A percentile compares a stretch with the other conserved stretches of the same genome.
Evolutionary conservation across 1,139 yeast genomes (phyloP).

Genomic region (Insectozyma bohioensis): DNA sequence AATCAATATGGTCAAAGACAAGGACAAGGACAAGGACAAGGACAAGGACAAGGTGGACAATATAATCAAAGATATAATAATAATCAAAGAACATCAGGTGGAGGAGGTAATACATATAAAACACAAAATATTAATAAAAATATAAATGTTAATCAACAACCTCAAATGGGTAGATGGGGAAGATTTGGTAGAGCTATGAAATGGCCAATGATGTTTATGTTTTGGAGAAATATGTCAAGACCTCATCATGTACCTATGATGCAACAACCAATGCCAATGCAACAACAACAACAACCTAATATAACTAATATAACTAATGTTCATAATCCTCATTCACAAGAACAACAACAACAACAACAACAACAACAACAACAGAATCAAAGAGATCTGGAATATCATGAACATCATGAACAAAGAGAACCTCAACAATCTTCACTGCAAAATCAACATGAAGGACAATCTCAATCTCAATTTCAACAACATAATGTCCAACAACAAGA

Average conservation of each 20-base stretch:
- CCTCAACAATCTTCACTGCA: not conserved
- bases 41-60: not conserved
- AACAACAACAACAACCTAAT: too few species aligned
- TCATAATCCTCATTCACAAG: slow-evolving; percentile 10
- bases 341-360: slow-evolving; percentile 1
- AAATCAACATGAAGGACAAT: slow-evolving; percentile 1
- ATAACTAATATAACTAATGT: slow-evolving; percentile 8
- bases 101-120: slow-evolving; percentile 4
- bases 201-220: slow-evolving; percentile 16
- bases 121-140: slow-evolving; percentile 8
- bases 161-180: slow-evolving; percentile 4
- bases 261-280: slow-evolving; percentile 8
- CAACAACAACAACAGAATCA: not conserved
- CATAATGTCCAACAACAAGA: too few species aligned
- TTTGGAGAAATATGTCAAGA: slow-evolving; percentile 11
- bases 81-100: not conserved
- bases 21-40: too few species aligned
- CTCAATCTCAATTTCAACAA: too few species aligned
- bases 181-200: slow-evolving; percentile 10
- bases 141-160: slow-evolving; percentile 10
- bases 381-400: not conserved
- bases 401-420: too few species aligned
- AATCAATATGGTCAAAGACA: not conserved
- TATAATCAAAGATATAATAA: not conserved
- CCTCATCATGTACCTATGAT: slow-evolving; percentile 7